These are phyloP conservation scores for Arabidopsis hybrid DNA, from an alignment of 441 rosid species.

Conservation along the genomic window DNA sequence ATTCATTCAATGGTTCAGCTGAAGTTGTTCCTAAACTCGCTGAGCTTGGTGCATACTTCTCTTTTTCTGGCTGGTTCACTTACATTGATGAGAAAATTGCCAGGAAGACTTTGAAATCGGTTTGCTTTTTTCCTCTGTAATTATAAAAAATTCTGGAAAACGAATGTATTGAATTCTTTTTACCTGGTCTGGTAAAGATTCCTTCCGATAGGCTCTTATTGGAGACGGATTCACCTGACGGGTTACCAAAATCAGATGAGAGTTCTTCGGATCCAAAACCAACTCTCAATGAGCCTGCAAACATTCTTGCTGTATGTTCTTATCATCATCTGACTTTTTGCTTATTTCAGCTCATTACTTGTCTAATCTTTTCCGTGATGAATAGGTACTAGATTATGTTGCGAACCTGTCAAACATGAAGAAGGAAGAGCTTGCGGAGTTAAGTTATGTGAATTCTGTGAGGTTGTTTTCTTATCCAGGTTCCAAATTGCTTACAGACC, in stretches of 20 bases:
- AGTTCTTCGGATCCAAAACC: conserved; percentile 61
- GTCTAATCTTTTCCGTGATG: background rate
- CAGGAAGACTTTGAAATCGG: too few relatives aligned
- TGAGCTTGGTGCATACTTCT: conserved; percentile 88
- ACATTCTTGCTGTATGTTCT: conserved; percentile 60
- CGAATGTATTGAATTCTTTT: background rate
- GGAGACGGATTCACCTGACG: conserved; percentile 97
- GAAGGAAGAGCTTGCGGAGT: conserved; percentile 72
- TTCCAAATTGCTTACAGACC: conserved; percentile 48
- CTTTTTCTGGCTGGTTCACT: conserved; percentile 90
- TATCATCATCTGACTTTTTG: background rate
- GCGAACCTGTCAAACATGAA: conserved; percentile 67
- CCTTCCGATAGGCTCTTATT: conserved; percentile 76
- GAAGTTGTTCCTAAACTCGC: conserved; percentile 90
- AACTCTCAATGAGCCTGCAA: conserved; percentile 89
- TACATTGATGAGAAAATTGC: conserved; percentile 54
- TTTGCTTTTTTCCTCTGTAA: too few relatives aligned
- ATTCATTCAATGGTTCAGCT: conserved; percentile 86
- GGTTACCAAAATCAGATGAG: conserved; percentile 60
- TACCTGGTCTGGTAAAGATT: conserved; percentile 51
- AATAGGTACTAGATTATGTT: conserved; percentile 73
- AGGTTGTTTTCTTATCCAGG: conserved; percentile 73
- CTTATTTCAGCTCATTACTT: background rate
- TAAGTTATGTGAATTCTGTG: conserved; percentile 66
- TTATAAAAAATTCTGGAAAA: too few relatives aligned